Conservation (phyloP, 2,329 filamentous ascomycete genomes). For the Alternaria incomplexa region DNA sequence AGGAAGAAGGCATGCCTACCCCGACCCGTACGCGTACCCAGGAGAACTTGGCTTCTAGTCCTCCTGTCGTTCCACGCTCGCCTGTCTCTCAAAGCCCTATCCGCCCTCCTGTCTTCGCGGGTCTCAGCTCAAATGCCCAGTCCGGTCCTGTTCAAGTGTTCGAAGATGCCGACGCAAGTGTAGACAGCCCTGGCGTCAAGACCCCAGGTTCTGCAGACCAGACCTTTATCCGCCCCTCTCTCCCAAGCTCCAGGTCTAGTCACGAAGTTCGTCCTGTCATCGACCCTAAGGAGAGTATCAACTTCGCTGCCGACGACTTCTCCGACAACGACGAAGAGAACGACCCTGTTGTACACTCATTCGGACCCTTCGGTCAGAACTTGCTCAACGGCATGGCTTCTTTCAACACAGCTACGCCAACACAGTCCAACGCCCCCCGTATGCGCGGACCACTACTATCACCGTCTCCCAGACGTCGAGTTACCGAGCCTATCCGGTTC, state of each 20-base stretch:
- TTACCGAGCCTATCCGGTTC: slow-evolving; percentile 33
- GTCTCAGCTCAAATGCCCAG: slow-evolving; percentile 41
- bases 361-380: slow-evolving; percentile 87
- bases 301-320: slow-evolving; percentile 63
- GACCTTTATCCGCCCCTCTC: slow-evolving; percentile 39
- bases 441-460: slow-evolving; percentile 34
- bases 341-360: slow-evolving; percentile 89
- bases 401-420: slow-evolving; percentile 70
- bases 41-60: slow-evolving; percentile 63
- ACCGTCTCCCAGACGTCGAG: slow-evolving; percentile 39
- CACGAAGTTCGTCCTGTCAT: slow-evolving; percentile 18
- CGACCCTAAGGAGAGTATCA: slow-evolving; percentile 33
- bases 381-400: slow-evolving; percentile 82
- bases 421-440: slow-evolving; percentile 37
- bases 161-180: slow-evolving; percentile 46
- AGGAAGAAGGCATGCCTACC: slow-evolving; percentile 63
- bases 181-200: slow-evolving; percentile 27
- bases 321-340: slow-evolving; percentile 87
- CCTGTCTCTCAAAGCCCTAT: slow-evolving; percentile 76
- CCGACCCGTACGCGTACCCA: slow-evolving; percentile 42
- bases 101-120: slow-evolving; percentile 52
- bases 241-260: slow-evolving; percentile 29
- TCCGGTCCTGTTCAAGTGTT: slow-evolving; percentile 43
- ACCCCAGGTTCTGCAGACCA: slow-evolving; percentile 33
- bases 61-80: slow-evolving; percentile 70